Evolutionary conservation across 179 eudicot genomes (phyloP).

Genomic region (Silene coronaria): DNA sequence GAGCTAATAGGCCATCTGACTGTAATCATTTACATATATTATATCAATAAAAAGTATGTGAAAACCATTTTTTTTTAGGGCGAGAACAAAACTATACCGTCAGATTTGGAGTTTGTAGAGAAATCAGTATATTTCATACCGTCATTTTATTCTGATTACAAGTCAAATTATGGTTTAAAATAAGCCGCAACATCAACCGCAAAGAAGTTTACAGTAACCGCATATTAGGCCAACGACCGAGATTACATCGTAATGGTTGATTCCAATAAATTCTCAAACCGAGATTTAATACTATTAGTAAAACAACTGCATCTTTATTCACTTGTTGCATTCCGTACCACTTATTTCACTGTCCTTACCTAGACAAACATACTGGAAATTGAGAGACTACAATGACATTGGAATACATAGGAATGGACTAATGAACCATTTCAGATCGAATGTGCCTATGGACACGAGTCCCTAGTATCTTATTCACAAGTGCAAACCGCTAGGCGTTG

Average conservation of each 20-base stretch:
- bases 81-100: no score
- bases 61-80: no score
- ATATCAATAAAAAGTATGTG: no score
- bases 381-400: not conserved
- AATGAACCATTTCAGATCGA: not conserved
- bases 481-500: not conserved
- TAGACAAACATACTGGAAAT: not conserved
- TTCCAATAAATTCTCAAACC: not conserved
- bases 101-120: no score
- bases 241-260: not conserved
- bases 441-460: not conserved
- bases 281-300: not conserved
- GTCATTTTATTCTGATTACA: no score
- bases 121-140: no score
- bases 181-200: not conserved
- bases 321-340: not conserved
- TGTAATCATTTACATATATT: not conserved
- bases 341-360: not conserved
- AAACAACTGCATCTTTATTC: no score
- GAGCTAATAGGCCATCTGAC: constrained; percentile 63
- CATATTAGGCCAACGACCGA: not conserved
- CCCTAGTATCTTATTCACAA: not conserved
- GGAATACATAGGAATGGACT: not conserved
- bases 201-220: not conserved
- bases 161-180: not conserved